These are phyloP conservation scores for Paramarasmius palmivorus DNA, from an alignment of 1,284 basidiomycete species.

Conservation along the genomic window DNA sequence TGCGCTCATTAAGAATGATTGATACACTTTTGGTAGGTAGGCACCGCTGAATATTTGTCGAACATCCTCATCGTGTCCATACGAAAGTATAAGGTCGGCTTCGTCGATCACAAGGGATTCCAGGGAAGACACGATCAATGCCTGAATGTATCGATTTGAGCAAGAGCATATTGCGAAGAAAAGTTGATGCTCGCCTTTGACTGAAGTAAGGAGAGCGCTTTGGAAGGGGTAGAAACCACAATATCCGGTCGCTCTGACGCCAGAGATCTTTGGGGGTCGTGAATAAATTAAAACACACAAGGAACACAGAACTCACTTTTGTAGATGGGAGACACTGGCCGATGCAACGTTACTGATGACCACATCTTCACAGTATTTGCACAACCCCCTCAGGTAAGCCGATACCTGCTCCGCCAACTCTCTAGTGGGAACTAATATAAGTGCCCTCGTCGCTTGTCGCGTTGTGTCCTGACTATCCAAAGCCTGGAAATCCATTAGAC, in stretches of 20 bases:
- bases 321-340: constrained; percentile 63
- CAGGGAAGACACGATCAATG: constrained; percentile 60
- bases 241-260: constrained; percentile 93
- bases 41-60: constrained; percentile 78
- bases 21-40: constrained; percentile 86
- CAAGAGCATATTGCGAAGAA: background rate
- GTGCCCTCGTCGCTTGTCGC: constrained; percentile 68
- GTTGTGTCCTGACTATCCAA: constrained; percentile 38
- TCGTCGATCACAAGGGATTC: constrained; percentile 96
- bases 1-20: constrained; percentile 96
- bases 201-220: constrained; percentile 78
- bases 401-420: constrained; percentile 93
- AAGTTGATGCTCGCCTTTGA: constrained; percentile 54
- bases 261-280: constrained; percentile 52
- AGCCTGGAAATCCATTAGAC: constrained; percentile 26
- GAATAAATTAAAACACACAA: background rate
- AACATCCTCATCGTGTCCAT: constrained; percentile 94
- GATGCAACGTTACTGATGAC: constrained; percentile 62
- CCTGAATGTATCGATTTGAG: constrained; percentile 34
- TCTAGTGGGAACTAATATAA: constrained; percentile 93
- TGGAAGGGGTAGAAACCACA: constrained; percentile 89
- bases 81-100: constrained; percentile 96
- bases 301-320: constrained; percentile 2
- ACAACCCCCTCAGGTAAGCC: constrained; percentile 65
- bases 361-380: constrained; percentile 80